Percentiles rank a stretch among this genome's conserved stretches.
These are phyloP conservation scores for Viridothelium virens DNA, from an alignment of 495 filamentous ascomycete species.

Conservation along the genomic window DNA sequence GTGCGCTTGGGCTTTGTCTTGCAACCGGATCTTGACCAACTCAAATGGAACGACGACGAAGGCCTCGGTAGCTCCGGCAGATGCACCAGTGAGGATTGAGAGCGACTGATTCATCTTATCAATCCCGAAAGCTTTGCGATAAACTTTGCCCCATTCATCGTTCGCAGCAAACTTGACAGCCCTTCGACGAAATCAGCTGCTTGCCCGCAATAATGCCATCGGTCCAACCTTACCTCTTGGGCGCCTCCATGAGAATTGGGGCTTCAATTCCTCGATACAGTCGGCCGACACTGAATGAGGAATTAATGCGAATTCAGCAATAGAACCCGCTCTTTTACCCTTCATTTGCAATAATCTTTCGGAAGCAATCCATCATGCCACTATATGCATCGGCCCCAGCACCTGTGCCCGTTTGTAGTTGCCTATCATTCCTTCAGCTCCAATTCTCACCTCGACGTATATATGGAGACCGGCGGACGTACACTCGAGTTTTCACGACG, in stretches of 20 bases:
- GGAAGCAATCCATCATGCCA: constrained; percentile 96
- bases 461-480: constrained; percentile 34
- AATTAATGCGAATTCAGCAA: constrained; percentile 16
- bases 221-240: constrained; percentile 54
- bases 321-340: constrained; percentile 50
- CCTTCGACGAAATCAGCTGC: constrained; percentile 34
- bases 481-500: constrained; percentile 97
- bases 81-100: constrained; percentile 84
- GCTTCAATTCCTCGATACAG: constrained; percentile 93
- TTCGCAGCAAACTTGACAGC: constrained; percentile 99
- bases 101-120: constrained; percentile 83
- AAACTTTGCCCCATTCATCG: constrained; percentile 92
- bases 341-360: constrained; percentile 90
- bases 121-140: constrained; percentile 71
- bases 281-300: constrained; percentile 58
- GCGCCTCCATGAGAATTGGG: constrained; percentile 96
- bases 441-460: background rate
- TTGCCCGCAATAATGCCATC: background rate
- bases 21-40: constrained; percentile 91
- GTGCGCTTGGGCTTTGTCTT: constrained; percentile 87
- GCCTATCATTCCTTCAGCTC: constrained; percentile 44
- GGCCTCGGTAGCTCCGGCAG: constrained; percentile 89
- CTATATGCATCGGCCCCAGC: constrained; percentile 74
- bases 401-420: constrained; percentile 69
- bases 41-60: constrained; percentile 95